Evolutionary conservation across 2,329 filamentous ascomycete species (phyloP), one percentile per base, ranked within the genome.

Genomic region (Lachnellula suecica): DNA sequence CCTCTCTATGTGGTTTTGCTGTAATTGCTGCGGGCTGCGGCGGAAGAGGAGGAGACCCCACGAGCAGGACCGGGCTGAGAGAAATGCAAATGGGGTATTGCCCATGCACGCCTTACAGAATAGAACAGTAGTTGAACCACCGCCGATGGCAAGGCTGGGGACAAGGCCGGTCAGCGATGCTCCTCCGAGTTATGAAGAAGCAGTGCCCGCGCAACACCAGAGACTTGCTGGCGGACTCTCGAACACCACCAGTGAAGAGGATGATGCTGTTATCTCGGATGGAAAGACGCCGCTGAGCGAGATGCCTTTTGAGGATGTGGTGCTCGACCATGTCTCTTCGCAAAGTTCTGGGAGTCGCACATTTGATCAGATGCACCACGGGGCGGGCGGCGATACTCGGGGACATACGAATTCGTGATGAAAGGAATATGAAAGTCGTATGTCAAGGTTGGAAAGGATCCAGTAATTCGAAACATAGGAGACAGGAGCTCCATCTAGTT

Each of bases 241-340:
- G 11, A 50, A 53, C 42, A 22, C 20, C 20, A 44, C 54, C 4
- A 49, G 48, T 22, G 57, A 58, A 13, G 59, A 63, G 15, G 57
- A 62, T 4, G 56, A 61, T 17, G 60, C 55, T 3, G 50, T 65
- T 15, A 56, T 65, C 15, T 51, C 58, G 0, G 63, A 65, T 53
- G 63, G 63, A 17, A 65, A 65, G 49, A 63, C 54, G 2, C 63
- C 63, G 20, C 45, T 65, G 47, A 63, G 61, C 40, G 63, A 65
- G 47, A 63, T 65, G n/a, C 52, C 59, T 4, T 63, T 65, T 50
- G 62, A 65, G 34, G 62, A 65, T 54, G 57, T 64, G 20, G 55
- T 54, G 25, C 46, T 63, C 3, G 58, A 60, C 44, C 55, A 56
- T 45, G 41, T 50, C 34, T 47, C 46, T 8, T 50, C 52, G 7